Evolutionary conservation across 129 eudicot genomes (phyloP), one percentile per base, ranked within the genome.

Genomic region (Tanacetum coccineum): DNA sequence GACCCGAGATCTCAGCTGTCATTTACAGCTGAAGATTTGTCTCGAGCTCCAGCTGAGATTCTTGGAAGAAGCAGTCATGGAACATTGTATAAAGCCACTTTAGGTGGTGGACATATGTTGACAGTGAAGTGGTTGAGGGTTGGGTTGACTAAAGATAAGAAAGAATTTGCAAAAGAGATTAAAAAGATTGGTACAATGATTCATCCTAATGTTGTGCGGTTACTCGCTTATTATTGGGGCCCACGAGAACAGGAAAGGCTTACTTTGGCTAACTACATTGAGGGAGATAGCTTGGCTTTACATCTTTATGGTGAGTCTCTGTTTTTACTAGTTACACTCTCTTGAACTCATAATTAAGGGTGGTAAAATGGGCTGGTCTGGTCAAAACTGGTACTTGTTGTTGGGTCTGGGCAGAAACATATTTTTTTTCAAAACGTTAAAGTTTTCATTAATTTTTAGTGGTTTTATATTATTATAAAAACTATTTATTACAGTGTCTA

Each of bases 51-150:
- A 10, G 99, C 99, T 0, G 99, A 94, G 80, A 96, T 94, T 69
- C 92, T 94, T 70, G 99, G 99, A 64, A 82, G 99, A 81, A 94
- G 99, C 62, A 94, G 93, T 79, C 95, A 94, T 80, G 99, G 99
- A 46, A 94, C 99, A 11, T 52, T 94, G 71, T 94, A 94, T 75
- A 89, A 94, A 83, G 99, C 99, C 55, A 89, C 99, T 15, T 71
- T 94, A 14, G 85, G 78, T 74, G 87, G 84, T 67, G 97, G 95
- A 68, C 90, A 84, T 46, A 81, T 89, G 88, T 77, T 94, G 46
- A 85, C 95, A 0, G 99, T 94, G 68, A 94, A 94, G 81, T 94
- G 99, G 99, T 71, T 94, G 79, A 75, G 97, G 54, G 97, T 89
- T 20, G 99, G 99, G 32, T 81, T 94, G 78, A 96, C 92, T 22